Evolutionary conservation across 208 protist species (phyloP).

Genomic region (Trypanosoma mega): DNA sequence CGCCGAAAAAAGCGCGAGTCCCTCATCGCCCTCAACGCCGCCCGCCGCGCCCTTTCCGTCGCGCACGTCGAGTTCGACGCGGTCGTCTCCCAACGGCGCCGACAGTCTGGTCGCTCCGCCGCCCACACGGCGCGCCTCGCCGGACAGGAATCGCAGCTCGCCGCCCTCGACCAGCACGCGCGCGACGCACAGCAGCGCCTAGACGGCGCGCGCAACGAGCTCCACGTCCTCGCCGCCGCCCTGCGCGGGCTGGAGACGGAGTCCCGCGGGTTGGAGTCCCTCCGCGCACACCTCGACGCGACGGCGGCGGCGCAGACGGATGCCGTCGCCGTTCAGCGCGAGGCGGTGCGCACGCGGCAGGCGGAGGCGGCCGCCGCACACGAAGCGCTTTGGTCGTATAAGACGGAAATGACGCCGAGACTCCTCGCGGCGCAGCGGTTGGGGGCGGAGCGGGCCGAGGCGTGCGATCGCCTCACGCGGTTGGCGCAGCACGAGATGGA

Average conservation of each 20-base stretch:
- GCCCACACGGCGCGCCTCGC: too few species aligned
- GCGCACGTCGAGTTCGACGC: too few species aligned
- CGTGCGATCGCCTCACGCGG: constrained; percentile 14
- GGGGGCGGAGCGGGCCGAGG: constrained; percentile 19
- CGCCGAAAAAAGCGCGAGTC: too few species aligned
- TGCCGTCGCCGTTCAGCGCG: constrained; percentile 17
- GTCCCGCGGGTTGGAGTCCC: constrained; percentile 14
- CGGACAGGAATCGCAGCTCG: too few species aligned
- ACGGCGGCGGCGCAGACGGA: constrained; percentile 12
- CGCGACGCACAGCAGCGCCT: constrained; percentile 81
- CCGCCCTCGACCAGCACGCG: too few species aligned
- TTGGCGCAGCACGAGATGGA: constrained; percentile 28
- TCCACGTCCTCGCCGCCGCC: constrained; percentile 38
- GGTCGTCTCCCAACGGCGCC: too few species aligned
- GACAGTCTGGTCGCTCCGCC: too few species aligned
- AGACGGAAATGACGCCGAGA: constrained; percentile 28
- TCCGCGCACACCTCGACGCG: constrained; percentile 21
- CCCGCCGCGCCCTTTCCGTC: too few species aligned
- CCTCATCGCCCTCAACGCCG: too few species aligned
- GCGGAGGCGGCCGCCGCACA: constrained; percentile 11
- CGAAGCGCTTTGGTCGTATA: constrained; percentile 24
- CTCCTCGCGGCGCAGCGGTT: constrained; percentile 27
- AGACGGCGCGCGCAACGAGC: constrained; percentile 75
- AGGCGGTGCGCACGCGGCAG: constrained; percentile 12
- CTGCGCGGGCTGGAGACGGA: constrained; percentile 46